phyloP scores from a whole-genome alignment of 805 yeast genomes.

The Suhomyces emberorum region DNA sequence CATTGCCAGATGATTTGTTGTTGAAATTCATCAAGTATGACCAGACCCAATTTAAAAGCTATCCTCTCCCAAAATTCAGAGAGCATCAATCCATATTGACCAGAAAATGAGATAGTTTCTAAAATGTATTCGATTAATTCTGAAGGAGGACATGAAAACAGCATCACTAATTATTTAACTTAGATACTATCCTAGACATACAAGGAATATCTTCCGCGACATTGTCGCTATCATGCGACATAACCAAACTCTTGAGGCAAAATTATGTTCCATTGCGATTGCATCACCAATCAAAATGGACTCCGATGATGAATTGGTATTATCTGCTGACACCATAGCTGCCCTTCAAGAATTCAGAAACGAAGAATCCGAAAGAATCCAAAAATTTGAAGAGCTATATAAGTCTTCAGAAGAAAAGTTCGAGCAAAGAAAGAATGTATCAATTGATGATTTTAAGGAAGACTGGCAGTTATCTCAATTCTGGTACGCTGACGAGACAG shows the following conservation, averaged over 20 bases:
- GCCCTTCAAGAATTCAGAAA: slow-evolving; percentile 61
- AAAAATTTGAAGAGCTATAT: slow-evolving; percentile 53
- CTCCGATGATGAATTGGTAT: slow-evolving; percentile 42
- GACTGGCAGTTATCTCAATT: slow-evolving; percentile 95
- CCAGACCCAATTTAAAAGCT: slow-evolving; percentile 15
- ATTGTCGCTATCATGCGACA: too few species aligned
- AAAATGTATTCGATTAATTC: slow-evolving; percentile 22
- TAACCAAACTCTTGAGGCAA: too few species aligned
- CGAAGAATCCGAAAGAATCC: slow-evolving; percentile 58
- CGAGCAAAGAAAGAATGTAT: slow-evolving; percentile 32
- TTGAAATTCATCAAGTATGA: slow-evolving; percentile 30
- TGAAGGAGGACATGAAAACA: slow-evolving; percentile 16
- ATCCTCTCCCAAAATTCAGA: slow-evolving; percentile 27
- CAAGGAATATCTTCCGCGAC: neutral
- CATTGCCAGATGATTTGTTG: slow-evolving; percentile 41
- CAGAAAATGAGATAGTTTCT: slow-evolving; percentile 31
- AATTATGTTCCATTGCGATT: too few species aligned
- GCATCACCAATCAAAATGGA: slow-evolving; percentile 33
- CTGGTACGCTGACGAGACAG: slow-evolving; percentile 80
- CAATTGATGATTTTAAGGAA: slow-evolving; percentile 77
- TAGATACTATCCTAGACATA: too few species aligned
- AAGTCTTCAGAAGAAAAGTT: slow-evolving; percentile 56
- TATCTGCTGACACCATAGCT: slow-evolving; percentile 50
- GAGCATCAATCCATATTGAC: slow-evolving; percentile 27
- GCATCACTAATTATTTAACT: slow-evolving; percentile 10